Evolutionary conservation across 139 green algal genomes (phyloP), one percentile per base, ranked within the genome.

Genomic region (Picochlorum sp.): DNA sequence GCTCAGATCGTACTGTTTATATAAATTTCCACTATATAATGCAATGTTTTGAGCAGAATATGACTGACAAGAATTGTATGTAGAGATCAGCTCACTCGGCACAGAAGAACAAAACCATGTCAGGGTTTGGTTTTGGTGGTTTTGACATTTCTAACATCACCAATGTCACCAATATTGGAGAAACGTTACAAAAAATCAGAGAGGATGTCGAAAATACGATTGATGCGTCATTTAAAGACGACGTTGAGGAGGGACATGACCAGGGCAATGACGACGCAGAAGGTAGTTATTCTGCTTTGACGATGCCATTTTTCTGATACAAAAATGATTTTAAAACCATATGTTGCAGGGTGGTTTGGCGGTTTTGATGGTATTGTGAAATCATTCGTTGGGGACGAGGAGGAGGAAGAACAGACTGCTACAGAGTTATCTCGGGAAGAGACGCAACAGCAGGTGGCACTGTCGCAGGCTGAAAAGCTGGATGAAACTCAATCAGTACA

Each of bases 141-240:
- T 59, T 59, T 50, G 58, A 65, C 57, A 21, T 65, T 15, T 65
- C 58, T 9, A 31, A 31, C n/a, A 15, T 65, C 0, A 59, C 13
- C 15, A 65, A 31, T 50, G 57, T 65, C 13, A 21, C 0, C 2
- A 21, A 65, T 57, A 65, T 65, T 21, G 58, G 58, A 18, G 58
- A 65, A n/a, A 65, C 13, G 2, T 50, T 65, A 20, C 41, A 51
- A 31, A 65, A 65, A 65, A 18, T 65, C 28, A 65, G 23, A 26
- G 58, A 65, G 26, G 58, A 65, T 65, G 58, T 65, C 13, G 58
- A 65, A 23, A 65, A 21, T 31, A 57, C 58, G 18, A 65, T 65
- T 59, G 58, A 65, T 34, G 51, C 51, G 51, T 59, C 51, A 38
- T 28, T 59, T 26, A 0, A 15, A 59, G 26, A 26, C 23, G 51